A percentile compares a stretch with the other conserved stretches of the same genome.
phyloP scores from a whole-genome alignment of 2,329 filamentous ascomycete genomes.

The Rhinocladiella similis region DNA sequence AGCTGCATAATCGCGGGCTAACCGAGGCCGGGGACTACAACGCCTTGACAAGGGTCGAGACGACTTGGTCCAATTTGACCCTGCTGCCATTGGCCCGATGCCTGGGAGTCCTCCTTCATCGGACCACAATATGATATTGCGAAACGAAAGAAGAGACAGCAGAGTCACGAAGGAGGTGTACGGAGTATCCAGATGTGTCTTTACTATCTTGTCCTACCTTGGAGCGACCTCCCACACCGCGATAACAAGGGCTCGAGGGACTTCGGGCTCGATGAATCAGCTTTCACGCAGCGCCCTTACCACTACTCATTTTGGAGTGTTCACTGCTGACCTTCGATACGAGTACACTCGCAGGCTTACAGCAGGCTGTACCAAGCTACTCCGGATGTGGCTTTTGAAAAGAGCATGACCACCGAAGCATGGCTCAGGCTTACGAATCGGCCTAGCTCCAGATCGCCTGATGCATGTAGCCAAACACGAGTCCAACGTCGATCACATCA shows the following conservation, averaged over 20 bases:
- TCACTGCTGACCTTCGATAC: too few relatives aligned
- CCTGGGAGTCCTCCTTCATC: background rate
- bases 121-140: background rate
- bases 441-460: background rate
- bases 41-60: background rate
- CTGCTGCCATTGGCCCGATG: background rate
- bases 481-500: background rate
- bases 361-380: too few relatives aligned
- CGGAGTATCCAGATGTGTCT: background rate
- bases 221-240: background rate
- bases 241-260: background rate
- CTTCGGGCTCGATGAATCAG: background rate
- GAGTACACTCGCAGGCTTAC: too few relatives aligned
- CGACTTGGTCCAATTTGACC: background rate
- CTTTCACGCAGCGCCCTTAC: background rate
- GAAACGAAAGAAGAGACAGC: background rate
- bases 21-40: background rate
- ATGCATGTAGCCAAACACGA: background rate
- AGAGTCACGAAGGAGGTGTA: background rate
- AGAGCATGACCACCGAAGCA: background rate
- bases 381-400: background rate
- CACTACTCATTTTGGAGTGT: too few relatives aligned
- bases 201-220: background rate
- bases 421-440: background rate
- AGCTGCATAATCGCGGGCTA: slow-evolving; percentile 4